Conservation (phyloP, 495 filamentous ascomycete genomes). For the Penicillium malachiteum region DNA sequence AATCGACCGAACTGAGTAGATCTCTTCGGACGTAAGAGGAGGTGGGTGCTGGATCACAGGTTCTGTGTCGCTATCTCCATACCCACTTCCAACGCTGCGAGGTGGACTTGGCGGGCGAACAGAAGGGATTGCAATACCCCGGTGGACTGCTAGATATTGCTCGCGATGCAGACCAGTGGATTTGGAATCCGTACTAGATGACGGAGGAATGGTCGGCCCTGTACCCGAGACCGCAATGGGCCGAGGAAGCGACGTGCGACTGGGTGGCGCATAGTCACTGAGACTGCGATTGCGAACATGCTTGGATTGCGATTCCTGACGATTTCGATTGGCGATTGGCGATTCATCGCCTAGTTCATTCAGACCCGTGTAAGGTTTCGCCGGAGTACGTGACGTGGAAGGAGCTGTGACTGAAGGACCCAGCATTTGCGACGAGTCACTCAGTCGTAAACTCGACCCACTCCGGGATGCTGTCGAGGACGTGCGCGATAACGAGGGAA, state of each 20-base stretch:
- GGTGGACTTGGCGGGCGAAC: conserved; percentile 74
- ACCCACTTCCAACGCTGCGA: conserved; percentile 52
- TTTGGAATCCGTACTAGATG: conserved; percentile 41
- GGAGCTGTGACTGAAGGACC: conserved; percentile 20
- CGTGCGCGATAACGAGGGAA: conserved; percentile 43
- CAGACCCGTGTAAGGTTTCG: conserved; percentile 35
- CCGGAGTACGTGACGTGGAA: too few relatives aligned
- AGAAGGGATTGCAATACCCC: conserved; percentile 62
- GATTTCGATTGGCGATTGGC: conserved; percentile 27
- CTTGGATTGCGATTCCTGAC: conserved; percentile 33
- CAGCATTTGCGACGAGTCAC: conserved; percentile 42
- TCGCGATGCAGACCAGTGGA: conserved; percentile 72
- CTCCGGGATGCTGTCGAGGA: conserved; percentile 38
- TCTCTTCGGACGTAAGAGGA: conserved; percentile 28
- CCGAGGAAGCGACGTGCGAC: conserved; percentile 60
- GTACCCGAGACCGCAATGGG: conserved; percentile 68
- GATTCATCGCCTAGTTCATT: conserved; percentile 40
- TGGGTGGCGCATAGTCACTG: conserved; percentile 81
- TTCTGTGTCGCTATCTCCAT: conserved; percentile 30
- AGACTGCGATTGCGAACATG: conserved; percentile 73
- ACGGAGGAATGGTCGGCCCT: conserved; percentile 39
- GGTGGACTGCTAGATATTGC: conserved; percentile 71
- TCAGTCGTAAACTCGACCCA: conserved; percentile 40
- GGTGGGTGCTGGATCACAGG: conserved; percentile 30
- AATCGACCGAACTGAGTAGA: conserved; percentile 46